Conservation (phyloP, 208 protist species). For the Leptomonas pyrrhocoris region DNA sequence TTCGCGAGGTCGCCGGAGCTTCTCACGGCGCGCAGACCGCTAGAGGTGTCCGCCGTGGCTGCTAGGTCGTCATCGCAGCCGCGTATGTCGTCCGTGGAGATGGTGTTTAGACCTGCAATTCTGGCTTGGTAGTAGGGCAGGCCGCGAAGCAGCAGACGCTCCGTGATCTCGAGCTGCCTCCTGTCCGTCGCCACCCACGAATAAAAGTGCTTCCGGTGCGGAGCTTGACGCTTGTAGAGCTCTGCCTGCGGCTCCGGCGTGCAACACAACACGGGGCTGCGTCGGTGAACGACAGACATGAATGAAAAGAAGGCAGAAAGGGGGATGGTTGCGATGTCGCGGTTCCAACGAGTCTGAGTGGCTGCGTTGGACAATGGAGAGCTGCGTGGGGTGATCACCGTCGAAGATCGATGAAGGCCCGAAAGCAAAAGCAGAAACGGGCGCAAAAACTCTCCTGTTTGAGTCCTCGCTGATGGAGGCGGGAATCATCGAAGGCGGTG, state of each 20-base stretch:
- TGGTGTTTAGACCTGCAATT: slow-evolving; percentile 61
- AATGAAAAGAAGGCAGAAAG: neutral
- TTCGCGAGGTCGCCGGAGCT: neutral
- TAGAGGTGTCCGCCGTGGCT: neutral
- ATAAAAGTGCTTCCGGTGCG: slow-evolving; percentile 41
- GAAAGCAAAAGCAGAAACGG: no score
- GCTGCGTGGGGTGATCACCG: no score
- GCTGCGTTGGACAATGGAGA: no score
- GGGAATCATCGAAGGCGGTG: no score
- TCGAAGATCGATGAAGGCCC: no score
- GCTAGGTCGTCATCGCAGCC: slow-evolving; percentile 11
- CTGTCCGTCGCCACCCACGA: slow-evolving; percentile 46
- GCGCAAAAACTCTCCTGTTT: no score
- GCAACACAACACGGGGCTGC: neutral
- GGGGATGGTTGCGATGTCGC: no score
- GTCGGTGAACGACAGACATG: slow-evolving; percentile 12
- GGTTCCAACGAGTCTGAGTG: no score
- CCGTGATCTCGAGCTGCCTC: slow-evolving; percentile 28
- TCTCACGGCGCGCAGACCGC: neutral
- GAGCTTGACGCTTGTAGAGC: slow-evolving; percentile 10
- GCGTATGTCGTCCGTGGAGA: slow-evolving; percentile 48
- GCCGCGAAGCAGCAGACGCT: slow-evolving; percentile 37
- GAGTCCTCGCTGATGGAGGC: no score
- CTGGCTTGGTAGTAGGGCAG: slow-evolving; percentile 36
- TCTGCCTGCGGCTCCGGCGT: neutral